phyloP scores from a whole-genome alignment of 1,284 basidiomycete genomes.

The Schizophyllum amplum region DNA sequence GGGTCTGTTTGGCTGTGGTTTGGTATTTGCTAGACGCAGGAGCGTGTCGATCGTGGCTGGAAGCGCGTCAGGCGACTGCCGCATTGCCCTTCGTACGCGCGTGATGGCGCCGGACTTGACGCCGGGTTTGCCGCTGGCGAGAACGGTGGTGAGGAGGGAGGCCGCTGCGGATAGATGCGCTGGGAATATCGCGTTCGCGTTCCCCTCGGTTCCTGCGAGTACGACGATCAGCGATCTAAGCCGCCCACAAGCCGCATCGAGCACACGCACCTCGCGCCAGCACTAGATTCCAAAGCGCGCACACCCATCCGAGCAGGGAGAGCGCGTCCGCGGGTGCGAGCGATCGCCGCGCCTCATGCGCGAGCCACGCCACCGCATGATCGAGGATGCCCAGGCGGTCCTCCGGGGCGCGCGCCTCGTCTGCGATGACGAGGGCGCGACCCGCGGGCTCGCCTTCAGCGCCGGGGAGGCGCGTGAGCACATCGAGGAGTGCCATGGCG shows the following conservation, averaged over 20 bases:
- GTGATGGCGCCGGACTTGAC: slow-evolving; percentile 55
- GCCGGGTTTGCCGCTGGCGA: slow-evolving; percentile 43
- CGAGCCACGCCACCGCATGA: slow-evolving; percentile 65
- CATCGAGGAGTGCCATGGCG: not conserved
- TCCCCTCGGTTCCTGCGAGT: slow-evolving; percentile 36
- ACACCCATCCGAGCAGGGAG: slow-evolving; percentile 70
- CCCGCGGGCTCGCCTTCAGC: slow-evolving; percentile 45
- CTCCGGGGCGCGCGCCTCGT: slow-evolving; percentile 28
- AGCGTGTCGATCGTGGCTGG: slow-evolving; percentile 41
- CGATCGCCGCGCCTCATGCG: slow-evolving; percentile 51
- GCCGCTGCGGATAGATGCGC: slow-evolving; percentile 40
- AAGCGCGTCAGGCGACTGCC: slow-evolving; percentile 46
- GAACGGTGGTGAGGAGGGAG: slow-evolving; percentile 37
- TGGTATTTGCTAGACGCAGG: slow-evolving; percentile 39
- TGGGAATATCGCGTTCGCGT: slow-evolving; percentile 33
- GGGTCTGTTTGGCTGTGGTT: slow-evolving; percentile 27
- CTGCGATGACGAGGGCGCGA: slow-evolving; percentile 51
- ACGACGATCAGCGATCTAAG: slow-evolving; percentile 1
- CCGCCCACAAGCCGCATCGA: slow-evolving; percentile 1
- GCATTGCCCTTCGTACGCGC: slow-evolving; percentile 53
- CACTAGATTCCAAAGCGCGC: slow-evolving; percentile 31
- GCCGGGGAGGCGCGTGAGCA: not conserved
- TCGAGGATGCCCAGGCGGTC: slow-evolving; percentile 51
- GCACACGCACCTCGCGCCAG: not conserved
- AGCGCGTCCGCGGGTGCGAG: slow-evolving; percentile 58